Evolutionary conservation across 2,329 filamentous ascomycete genomes (phyloP).

Genomic region (Colletotrichum zoysiae): DNA sequence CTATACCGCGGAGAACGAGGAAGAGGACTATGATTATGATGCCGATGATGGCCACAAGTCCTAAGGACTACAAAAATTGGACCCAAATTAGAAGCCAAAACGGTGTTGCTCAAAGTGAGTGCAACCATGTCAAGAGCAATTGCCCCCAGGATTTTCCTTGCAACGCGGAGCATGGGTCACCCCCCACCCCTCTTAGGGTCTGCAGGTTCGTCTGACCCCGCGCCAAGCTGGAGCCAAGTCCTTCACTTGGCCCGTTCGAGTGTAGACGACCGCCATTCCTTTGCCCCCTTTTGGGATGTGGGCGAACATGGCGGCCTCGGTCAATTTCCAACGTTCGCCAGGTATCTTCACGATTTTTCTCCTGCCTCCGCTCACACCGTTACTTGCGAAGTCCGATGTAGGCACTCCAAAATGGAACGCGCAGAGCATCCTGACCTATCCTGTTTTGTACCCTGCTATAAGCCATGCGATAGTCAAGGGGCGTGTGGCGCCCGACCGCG

Average conservation of each 20-base stretch:
- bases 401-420: slow-evolving; percentile 18
- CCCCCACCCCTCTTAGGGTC: background rate
- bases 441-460: slow-evolving; percentile 21
- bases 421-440: slow-evolving; percentile 25
- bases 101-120: background rate
- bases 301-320: slow-evolving; percentile 15
- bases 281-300: slow-evolving; percentile 10
- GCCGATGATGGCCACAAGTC: background rate
- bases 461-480: slow-evolving; percentile 37
- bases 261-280: slow-evolving; percentile 9
- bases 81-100: background rate
- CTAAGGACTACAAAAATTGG: background rate
- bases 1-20: background rate
- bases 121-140: background rate
- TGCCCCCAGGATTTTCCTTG: slow-evolving; percentile 19
- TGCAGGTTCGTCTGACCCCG: slow-evolving; percentile 41
- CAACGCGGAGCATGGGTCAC: background rate
- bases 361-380: background rate
- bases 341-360: slow-evolving; percentile 5
- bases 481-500: slow-evolving; percentile 16
- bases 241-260: slow-evolving; percentile 32
- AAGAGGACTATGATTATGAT: background rate
- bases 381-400: slow-evolving; percentile 8
- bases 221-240: slow-evolving; percentile 39
- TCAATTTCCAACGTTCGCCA: slow-evolving; percentile 27